Evolutionary conservation across 441 rosid species (phyloP).

Genomic region (Erodium trifolium): DNA sequence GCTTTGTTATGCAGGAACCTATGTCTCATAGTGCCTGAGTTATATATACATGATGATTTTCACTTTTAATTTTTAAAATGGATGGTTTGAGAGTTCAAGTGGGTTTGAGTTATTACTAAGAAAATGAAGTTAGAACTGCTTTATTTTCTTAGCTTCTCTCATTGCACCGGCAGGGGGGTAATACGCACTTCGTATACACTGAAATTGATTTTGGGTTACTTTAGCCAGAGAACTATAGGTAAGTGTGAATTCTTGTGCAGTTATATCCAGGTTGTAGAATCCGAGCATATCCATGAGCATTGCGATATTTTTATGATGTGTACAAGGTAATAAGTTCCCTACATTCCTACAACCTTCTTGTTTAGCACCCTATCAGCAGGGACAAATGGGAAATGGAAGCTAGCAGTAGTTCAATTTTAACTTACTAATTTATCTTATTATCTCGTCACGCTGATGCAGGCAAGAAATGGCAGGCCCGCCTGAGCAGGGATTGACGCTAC

Average conservation of each 20-base stretch:
- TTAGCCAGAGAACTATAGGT: too few species aligned
- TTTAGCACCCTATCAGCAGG: neutral
- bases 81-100: too few species aligned
- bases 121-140: too few species aligned
- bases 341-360: neutral
- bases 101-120: too few species aligned
- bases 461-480: neutral
- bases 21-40: conserved; percentile 1
- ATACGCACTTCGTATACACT: too few species aligned
- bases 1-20: conserved; percentile 1
- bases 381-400: neutral
- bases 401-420: neutral
- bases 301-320: too few species aligned
- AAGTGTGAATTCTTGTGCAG: too few species aligned
- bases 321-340: neutral
- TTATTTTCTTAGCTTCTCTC: too few species aligned
- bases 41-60: neutral
- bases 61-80: neutral
- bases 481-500: conserved; percentile 1
- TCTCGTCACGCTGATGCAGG: neutral
- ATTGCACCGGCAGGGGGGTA: too few species aligned
- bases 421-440: neutral
- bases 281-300: too few species aligned
- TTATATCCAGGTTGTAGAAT: too few species aligned
- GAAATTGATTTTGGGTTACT: too few species aligned